phyloP scores from a whole-genome alignment of 495 filamentous ascomycete species.

The Neurospora sp. region DNA sequence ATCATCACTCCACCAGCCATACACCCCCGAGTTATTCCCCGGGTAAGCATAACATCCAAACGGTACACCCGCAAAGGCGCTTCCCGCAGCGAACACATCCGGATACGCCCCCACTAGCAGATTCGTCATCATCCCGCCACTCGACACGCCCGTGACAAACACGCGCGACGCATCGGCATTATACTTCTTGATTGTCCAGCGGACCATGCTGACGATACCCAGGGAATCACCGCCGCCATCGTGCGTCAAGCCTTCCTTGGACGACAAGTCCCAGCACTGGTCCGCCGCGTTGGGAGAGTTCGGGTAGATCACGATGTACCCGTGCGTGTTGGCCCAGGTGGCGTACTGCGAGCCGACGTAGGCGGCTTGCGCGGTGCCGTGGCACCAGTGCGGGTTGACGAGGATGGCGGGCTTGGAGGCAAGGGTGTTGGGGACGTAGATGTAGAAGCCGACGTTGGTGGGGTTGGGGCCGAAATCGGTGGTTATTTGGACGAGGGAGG shows the following conservation, averaged over 20 bases:
- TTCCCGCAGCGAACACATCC: conserved; percentile 45
- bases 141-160: conserved; percentile 43
- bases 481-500: conserved; percentile 25
- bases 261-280: conserved; percentile 48
- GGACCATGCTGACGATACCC: conserved; percentile 50
- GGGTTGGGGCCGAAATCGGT: conserved; percentile 38
- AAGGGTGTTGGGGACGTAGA: conserved; percentile 42
- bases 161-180: conserved; percentile 36
- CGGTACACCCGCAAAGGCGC: conserved; percentile 44
- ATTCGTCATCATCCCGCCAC: conserved; percentile 55
- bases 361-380: conserved; percentile 22
- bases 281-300: conserved; percentile 37
- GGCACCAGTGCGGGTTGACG: conserved; percentile 48
- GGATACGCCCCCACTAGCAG: conserved; percentile 48
- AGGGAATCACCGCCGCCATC: conserved; percentile 42
- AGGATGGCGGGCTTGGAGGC: conserved; percentile 40
- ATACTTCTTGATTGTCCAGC: conserved; percentile 38
- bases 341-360: conserved; percentile 24
- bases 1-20: conserved; percentile 34
- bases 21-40: conserved; percentile 26
- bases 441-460: conserved; percentile 42
- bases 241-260: conserved; percentile 35
- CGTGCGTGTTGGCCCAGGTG: conserved; percentile 38
- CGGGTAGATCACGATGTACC: conserved; percentile 48
- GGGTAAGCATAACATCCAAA: conserved; percentile 41